Base-by-base conservation (phyloP, 345 rosid genomes). In the Ceriops decandra region DNA sequence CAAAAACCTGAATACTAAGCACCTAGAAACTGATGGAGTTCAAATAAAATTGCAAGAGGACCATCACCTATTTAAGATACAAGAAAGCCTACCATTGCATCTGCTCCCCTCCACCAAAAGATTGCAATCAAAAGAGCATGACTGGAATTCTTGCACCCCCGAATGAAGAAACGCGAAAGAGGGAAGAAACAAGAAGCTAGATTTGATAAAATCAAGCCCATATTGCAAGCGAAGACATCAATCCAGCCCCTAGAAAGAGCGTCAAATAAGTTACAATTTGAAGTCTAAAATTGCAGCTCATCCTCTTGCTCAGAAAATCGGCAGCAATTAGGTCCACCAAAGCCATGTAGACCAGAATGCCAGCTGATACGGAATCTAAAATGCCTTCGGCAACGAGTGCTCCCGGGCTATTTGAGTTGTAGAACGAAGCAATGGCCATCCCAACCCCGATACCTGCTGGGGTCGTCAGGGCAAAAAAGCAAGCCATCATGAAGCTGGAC, bases 281-380 rank as follows among this genome's bases (percentile, higher is more conserved):
- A 62, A 91, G 77, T 54, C 88, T 90, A 49, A 90, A 87, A 68
- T 95, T 87, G 78, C 93, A 90, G 73, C 97, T 87, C 98, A 88
- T 95, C 72, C 86, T 87, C 83, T 87, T 88, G 60, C 96, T 90
- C 11, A 88, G 83, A 67, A 91, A 95, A 77, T 95, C 98, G 0
- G 97, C 98, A 19, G 99, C 99, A 3, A 92, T 87, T 56, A 95
- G 83, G 74, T 92, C 98, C 10, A 87, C 98, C 32, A 92, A 84
- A 2, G 99, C 96, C 99, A 95, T 95, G 78, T 92, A 95, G 5
- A 92, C 87, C 47, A 88, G 82, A 74, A 95, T 90, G 17, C 99
- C 99, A 0, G 98, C 98, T 0, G 96, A 91, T 42, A 90, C 35
- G 4, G 93, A 90, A 73, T 91, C 96, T 7, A 95, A 75, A 52